Base-by-base conservation (phyloP, 495 filamentous ascomycete genomes). In the Penicillium bialowiezense region DNA sequence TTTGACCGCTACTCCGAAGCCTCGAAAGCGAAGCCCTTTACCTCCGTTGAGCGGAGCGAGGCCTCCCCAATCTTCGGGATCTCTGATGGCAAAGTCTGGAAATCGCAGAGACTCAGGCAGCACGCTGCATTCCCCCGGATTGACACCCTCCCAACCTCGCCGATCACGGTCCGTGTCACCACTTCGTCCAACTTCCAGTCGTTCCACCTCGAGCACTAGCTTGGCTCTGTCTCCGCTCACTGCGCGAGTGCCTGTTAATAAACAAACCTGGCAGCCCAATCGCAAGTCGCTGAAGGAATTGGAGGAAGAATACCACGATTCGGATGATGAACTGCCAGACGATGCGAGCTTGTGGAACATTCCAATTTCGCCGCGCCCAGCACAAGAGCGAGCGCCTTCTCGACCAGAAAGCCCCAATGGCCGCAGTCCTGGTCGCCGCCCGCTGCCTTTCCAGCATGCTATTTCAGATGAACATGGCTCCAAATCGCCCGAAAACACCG, bases 261-360 rank as follows among this genome's bases (percentile, higher is more conserved):
- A 73, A 49, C 60, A 69, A 38, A 55, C 69, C 43, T 96, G 90
- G 90, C 88, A 96, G 61, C 79, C 83, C 18, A 78, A 81, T 36
- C 76, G 87, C 43, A 97, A 97, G 68, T 80, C 88, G 3, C 68
- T 82, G 4, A 78, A 88, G 48, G 87, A 96, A 44, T 61, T 92
- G 28, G 95, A 97, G 62, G 80, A 84, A 33, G 92, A 97, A 63
- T 96, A 86, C 52, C 79, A 91, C 64, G 89, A 95, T 48, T 84
- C 83, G 9, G 93, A 96, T 50, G 92, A 96, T 49, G 91, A 97
- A 44, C 81, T 98, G 18, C 93, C 93, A 5, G 90, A 95, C 45
- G 93, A 95, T 56, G 85, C 90, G 13, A 84, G 92, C 56, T 74
- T 98, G 17, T 90, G 90, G 76, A 97, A 97, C 58, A 88, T 98